Percentiles rank a stretch among this genome's conserved stretches.
phyloP scores from a whole-genome alignment of 1,284 basidiomycete genomes.

The Boletus mariae region DNA sequence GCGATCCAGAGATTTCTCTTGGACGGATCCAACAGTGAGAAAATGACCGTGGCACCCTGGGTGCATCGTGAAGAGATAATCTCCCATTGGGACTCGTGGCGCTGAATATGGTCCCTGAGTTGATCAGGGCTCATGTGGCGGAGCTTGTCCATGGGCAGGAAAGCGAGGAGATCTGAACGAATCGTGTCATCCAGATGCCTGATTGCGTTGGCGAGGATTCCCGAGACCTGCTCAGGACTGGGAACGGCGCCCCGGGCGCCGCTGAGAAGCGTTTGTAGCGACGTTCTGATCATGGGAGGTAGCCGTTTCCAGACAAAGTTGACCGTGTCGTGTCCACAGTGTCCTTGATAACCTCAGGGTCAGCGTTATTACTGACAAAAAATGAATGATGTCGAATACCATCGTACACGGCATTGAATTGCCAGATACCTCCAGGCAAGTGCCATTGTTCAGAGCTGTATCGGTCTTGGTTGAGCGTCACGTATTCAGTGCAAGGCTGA shows the following conservation, averaged over 20 bases:
- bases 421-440: constrained; percentile 52
- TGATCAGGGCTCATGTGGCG: constrained; percentile 24
- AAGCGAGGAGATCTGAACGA: constrained; percentile 41
- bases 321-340: constrained; percentile 58
- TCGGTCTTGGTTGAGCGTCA: constrained; percentile 52
- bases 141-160: constrained; percentile 40
- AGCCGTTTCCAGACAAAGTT: constrained; percentile 47
- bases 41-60: constrained; percentile 58
- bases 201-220: constrained; percentile 40
- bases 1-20: constrained; percentile 57
- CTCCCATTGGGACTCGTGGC: constrained; percentile 27
- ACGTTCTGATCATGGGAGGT: constrained; percentile 42
- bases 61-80: constrained; percentile 44
- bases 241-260: constrained; percentile 29
- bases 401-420: constrained; percentile 59
- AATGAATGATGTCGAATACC: constrained; percentile 35
- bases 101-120: constrained; percentile 26
- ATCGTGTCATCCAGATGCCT: constrained; percentile 42
- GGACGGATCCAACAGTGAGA: constrained; percentile 52
- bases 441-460: constrained; percentile 52
- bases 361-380: constrained; percentile 3
- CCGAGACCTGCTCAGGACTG: constrained; percentile 39
- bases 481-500: constrained; percentile 55
- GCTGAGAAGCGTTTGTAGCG: constrained; percentile 40
- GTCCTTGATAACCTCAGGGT: constrained; percentile 40